Evolutionary conservation across 805 yeast species (phyloP), one percentile per base, ranked within the genome.

Genomic region (Nakazawaea laoshanensis): DNA sequence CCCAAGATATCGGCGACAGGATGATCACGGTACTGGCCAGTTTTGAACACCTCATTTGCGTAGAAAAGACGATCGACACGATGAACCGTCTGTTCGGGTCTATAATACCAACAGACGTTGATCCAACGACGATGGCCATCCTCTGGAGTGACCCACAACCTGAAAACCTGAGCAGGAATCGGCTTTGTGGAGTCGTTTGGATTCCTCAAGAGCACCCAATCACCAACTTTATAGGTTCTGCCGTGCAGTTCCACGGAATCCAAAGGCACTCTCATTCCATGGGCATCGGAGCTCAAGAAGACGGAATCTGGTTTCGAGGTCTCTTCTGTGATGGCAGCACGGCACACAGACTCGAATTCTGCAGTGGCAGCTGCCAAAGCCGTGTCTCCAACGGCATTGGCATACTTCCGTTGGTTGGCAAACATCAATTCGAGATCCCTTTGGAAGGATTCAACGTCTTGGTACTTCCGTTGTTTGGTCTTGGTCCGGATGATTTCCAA

Each of bases 11-110:
- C 97, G 39, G 77, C 84, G 5, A 83, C 86, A 31, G 77, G 61
- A 56, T 92, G 98, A 55, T 92, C 96, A 52, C 96, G 73, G 59
- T 89, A 92, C 61, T 89, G 96, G 30, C 96, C 96, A 2, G 96
- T 81, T 57, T 92, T 92, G 56, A 89, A 86, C 22, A 92, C 97
- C 60, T 92, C 98, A 52, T 92, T 87, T 45, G 80, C 86, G 59
- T 83, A 85, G 54, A 92, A 92, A 36, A 87, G 59, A 49, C 95
- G 67, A 57, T 92, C 97, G 27, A 69, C 80, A 46, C 94, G 72
- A 56, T 92, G 98, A 28, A 92, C 94, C 0, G 98, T 92, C 66
- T 94, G 96, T 54, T 92, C 97, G 1, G 98, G 96, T 45, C 97
- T 75, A 49, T 85, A 81, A 57, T 89, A 92, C 98, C 97, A 92